Evolutionary conservation across 2,329 filamentous ascomycete genomes (phyloP), one percentile per base, ranked within the genome.

Genomic region (Trichoderma sp.): DNA sequence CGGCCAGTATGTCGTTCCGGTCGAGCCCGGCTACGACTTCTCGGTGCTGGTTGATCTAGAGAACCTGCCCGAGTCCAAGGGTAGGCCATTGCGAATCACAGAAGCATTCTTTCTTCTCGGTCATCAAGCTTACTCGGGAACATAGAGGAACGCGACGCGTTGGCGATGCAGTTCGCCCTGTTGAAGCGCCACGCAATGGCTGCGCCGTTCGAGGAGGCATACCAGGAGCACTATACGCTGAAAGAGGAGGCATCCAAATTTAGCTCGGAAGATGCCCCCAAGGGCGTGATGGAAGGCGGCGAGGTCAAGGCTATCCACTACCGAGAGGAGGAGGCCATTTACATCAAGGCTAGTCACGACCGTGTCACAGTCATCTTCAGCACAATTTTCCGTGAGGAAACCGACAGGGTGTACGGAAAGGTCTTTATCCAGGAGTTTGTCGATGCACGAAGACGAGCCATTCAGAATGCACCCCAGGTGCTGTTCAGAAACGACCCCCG

Each of bases 401-500:
- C 97, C 73, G 97, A 99, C 83, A 90, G 96, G 77, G 94, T 99
- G 75, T 99, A 97, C 81, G 97, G 97, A 80, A 98, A 98, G 87
- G 95, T 99, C 16, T 99, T 99, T 83, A 91, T 99, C 80, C 95
- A 98, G 87, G 97, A 99, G 85, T 99, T 99, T 79, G 97, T 98
- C 75, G 97, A 99, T 86, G 97, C 97, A 9, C 90, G 97, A 84
- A 91, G 95, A 83, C 92, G 97, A 86, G 95, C 95, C 24, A 97
- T 99, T 78, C 97, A 99, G 86, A 99, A 99, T 84, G 97, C 97
- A 21, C 97, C 97, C 1, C 97, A 99, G 85, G 97, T 99, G 21
- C 89, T 99, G 31, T 99, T 98, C 90, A 91, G 95, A 80, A 97
- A 96, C 82, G 97, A 99, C 79, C 94, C 96, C 97, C 97, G 3